Conservation (phyloP, 179 eudicot genomes). For the Spinacia oleracea region DNA sequence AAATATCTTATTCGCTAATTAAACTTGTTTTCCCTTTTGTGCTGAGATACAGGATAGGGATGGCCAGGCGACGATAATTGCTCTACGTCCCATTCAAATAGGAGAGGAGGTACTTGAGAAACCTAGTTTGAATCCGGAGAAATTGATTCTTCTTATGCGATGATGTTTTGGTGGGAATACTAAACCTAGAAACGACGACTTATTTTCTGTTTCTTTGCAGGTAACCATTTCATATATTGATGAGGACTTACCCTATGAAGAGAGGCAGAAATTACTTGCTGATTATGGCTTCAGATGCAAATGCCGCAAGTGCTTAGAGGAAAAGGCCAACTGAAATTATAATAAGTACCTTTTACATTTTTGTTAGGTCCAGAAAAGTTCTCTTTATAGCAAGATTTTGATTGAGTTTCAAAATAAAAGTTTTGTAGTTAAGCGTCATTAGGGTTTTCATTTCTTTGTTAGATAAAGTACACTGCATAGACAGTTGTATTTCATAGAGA, state of each 20-base stretch:
- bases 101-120: slow-evolving; percentile 72
- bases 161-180: neutral
- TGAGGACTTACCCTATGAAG: slow-evolving; percentile 74
- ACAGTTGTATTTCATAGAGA: too few relatives aligned
- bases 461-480: too few relatives aligned
- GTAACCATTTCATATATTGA: slow-evolving; percentile 90
- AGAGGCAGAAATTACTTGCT: slow-evolving; percentile 72
- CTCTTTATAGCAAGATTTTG: too few relatives aligned
- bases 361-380: too few relatives aligned
- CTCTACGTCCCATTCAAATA: slow-evolving; percentile 49
- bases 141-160: neutral
- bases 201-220: slow-evolving; percentile 38
- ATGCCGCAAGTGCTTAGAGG: slow-evolving; percentile 73
- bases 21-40: neutral
- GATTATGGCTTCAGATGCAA: slow-evolving; percentile 87
- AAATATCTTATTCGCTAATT: neutral
- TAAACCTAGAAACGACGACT: neutral
- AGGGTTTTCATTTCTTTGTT: too few relatives aligned
- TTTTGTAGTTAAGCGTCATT: too few relatives aligned
- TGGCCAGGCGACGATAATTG: slow-evolving; percentile 82
- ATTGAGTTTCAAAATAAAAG: too few relatives aligned
- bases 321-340: slow-evolving; percentile 15
- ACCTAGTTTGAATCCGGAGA: neutral
- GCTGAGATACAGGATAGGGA: slow-evolving; percentile 66
- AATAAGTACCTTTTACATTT: too few relatives aligned